Conservation (phyloP, 2,329 filamentous ascomycete genomes). For the Aspergillus costaricaensis region DNA sequence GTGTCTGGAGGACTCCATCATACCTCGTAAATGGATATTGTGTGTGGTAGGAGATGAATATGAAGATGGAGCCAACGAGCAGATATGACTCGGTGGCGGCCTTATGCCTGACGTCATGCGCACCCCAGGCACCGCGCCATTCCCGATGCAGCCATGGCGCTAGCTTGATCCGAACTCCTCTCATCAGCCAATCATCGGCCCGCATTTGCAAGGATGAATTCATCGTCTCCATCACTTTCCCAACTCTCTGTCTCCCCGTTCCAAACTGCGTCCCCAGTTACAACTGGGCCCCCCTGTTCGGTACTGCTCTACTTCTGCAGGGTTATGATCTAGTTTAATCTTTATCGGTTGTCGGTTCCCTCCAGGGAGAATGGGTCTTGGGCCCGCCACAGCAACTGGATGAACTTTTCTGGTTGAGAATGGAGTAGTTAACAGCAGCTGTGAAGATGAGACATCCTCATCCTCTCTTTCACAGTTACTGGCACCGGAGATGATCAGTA, state of each 20-base stretch:
- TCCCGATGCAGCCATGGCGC: background rate
- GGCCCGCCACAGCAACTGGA: no score
- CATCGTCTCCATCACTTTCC: background rate
- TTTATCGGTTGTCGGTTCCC: no score
- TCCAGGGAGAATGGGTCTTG: no score
- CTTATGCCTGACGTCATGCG: background rate
- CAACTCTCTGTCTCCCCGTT: no score
- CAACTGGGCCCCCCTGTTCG: background rate
- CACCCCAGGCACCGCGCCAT: background rate
- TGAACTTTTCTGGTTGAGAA: no score
- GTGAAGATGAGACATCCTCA: background rate
- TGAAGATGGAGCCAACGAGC: background rate
- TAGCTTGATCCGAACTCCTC: background rate
- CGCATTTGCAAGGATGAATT: background rate
- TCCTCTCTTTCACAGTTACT: background rate
- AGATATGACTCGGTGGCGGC: slow-evolving; percentile 1
- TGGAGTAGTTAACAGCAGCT: background rate
- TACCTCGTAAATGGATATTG: background rate
- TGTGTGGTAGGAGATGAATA: background rate
- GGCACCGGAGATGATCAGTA: background rate
- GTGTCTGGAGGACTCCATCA: no score
- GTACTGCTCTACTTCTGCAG: background rate
- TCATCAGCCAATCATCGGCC: background rate
- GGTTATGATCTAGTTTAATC: background rate
- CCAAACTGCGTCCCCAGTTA: background rate